Evolutionary conservation across 352 stramenopile genomes (phyloP).

Genomic region (Phytophthora idaei): DNA sequence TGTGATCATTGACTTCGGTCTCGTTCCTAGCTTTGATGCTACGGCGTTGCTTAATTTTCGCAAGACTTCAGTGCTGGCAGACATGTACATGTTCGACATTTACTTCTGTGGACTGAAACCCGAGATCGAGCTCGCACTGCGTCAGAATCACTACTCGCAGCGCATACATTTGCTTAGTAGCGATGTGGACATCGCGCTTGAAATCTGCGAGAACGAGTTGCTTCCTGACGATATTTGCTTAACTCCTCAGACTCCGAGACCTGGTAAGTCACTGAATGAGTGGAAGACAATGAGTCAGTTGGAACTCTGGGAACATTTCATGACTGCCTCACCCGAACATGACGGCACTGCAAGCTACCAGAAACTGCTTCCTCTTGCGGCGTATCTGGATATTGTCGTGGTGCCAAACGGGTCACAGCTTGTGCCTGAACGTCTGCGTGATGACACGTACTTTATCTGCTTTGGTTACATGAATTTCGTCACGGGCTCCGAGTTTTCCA

Average conservation of each 20-base stretch:
- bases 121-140: conserved; percentile 50
- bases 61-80: conserved; percentile 62
- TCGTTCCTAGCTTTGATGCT: conserved; percentile 79
- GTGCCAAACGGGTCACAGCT: conserved; percentile 50
- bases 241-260: conserved; percentile 31
- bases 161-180: conserved; percentile 58
- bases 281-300: conserved; percentile 70
- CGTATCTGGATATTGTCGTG: conserved; percentile 65
- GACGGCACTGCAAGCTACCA: conserved; percentile 40
- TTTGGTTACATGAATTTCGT: conserved; percentile 79
- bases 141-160: conserved; percentile 51
- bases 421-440: conserved; percentile 39
- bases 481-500: conserved; percentile 68
- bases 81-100: conserved; percentile 77
- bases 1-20: conserved; percentile 81
- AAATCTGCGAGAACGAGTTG: conserved; percentile 71
- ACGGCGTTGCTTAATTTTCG: conserved; percentile 81
- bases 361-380: conserved; percentile 63
- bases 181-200: conserved; percentile 60
- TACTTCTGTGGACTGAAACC: conserved; percentile 76
- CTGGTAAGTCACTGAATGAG: conserved; percentile 44
- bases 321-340: conserved; percentile 42
- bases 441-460: conserved; percentile 81
- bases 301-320: conserved; percentile 73
- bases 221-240: conserved; percentile 50